A percentile compares a stretch with the other conserved stretches of the same genome.
These are phyloP conservation scores for Penicillium maclennaniae DNA, from an alignment of 495 filamentous ascomycete genomes.

Conservation along the genomic window DNA sequence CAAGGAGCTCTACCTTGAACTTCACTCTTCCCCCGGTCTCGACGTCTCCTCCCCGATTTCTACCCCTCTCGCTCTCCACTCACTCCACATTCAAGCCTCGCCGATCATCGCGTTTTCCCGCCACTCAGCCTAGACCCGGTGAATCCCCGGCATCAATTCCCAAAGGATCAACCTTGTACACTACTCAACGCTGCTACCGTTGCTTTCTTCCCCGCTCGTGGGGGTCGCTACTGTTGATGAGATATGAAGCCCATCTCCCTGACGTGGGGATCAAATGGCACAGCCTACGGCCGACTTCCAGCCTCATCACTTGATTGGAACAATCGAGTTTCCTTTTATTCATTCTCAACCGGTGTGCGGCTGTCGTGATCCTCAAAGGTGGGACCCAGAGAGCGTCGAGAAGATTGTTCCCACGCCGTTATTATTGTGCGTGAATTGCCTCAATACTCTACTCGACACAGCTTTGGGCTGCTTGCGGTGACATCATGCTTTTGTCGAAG, in stretches of 20 bases:
- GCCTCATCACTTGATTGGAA: background rate
- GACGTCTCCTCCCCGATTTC: background rate
- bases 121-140: constrained; percentile 4
- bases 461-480: background rate
- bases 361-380: background rate
- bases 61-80: constrained; percentile 11
- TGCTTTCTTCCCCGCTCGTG: constrained; percentile 19
- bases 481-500: constrained; percentile 20
- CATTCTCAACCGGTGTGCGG: constrained; percentile 6
- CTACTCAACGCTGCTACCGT: constrained; percentile 22
- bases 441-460: background rate
- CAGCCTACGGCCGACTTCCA: background rate
- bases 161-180: constrained; percentile 7
- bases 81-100: constrained; percentile 15
- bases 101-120: constrained; percentile 21
- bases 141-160: constrained; percentile 4
- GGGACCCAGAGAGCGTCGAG: background rate
- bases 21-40: background rate
- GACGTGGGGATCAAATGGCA: constrained; percentile 3
- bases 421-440: background rate
- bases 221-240: background rate
- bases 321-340: background rate
- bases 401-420: background rate
- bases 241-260: background rate
- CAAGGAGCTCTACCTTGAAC: background rate